Evolutionary conservation across 768 basidiomycete species (phyloP), one percentile per base, ranked within the genome.

Genomic region (Tubosaeta sp.): DNA sequence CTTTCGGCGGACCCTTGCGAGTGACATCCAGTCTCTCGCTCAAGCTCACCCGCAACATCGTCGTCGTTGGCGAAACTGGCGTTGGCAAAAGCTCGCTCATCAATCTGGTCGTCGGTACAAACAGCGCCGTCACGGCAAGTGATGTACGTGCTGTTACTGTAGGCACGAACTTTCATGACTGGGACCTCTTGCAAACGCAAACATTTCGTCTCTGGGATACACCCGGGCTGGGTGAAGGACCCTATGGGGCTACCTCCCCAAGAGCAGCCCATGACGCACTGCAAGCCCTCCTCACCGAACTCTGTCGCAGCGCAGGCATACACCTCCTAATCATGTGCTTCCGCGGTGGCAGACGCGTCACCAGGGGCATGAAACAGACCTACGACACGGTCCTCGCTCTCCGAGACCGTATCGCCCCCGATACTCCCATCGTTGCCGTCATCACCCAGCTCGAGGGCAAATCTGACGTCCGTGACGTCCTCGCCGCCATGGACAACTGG

Each of bases 61-160:
- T 77, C 41, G 43, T 76, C 18, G 75, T 76, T 14, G 75, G 75
- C 4, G 71, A 73, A 53, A 68, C 67, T 0, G 75, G 61, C 19
- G 57, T 48, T 6, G 61, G 61, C 22, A 63, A 63, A 51, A 62
- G 62, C 36, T 64, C 61, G 3, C 31, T 48, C 24, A 46, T 63
- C 22, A 63, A 63, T 34, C 38, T 63, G 1, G 50, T 59, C 11
- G 30, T 51, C 9, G 61, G 54, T 16, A 2, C 34, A 41, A 54
- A 62, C 12, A 59, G 57, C 30, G 63, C 62, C 9, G 3, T 47
- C 29, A 44, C 47, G 2, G 13, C 46, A 5, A 64, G 57, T 39
- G 57, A 62, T 25, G 62, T 40, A 22, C 16, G 46, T 30, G 58
- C 61, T 13, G 51, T 53, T 36, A 62, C 61, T 18, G 40, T 52